Evolutionary conservation across 1,139 yeast species (phyloP).

Genomic region (Tardiomyces depauwii): DNA sequence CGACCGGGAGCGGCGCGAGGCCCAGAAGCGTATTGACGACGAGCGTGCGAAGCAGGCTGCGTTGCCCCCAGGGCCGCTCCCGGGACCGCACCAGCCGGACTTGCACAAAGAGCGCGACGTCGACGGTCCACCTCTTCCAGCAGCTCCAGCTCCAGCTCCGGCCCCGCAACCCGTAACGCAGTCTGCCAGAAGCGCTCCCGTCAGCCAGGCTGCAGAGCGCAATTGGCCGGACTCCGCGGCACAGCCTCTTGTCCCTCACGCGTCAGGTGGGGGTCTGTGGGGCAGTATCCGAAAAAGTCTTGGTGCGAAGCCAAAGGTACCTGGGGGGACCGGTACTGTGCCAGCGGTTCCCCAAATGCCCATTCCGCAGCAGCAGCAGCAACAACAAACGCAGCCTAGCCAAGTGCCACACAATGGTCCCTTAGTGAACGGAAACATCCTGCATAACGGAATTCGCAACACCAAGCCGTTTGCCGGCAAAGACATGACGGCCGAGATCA

Average conservation of each 20-base stretch:
- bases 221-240: neutral
- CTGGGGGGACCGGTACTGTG: neutral
- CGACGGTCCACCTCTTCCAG: too few species aligned
- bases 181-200: neutral
- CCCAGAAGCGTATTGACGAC: neutral
- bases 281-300: slow-evolving; percentile 6
- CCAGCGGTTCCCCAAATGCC: neutral
- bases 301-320: neutral
- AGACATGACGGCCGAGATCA: neutral
- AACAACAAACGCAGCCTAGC: neutral
- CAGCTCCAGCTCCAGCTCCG: slow-evolving; percentile 1
- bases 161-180: neutral
- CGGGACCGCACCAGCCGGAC: neutral
- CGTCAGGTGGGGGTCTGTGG: slow-evolving; percentile 13
- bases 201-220: slow-evolving; percentile 1
- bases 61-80: neutral
- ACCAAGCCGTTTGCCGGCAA: neutral
- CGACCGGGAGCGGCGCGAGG: neutral
- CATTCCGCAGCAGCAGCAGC: too few species aligned
- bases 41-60: neutral
- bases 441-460: neutral
- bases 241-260: neutral
- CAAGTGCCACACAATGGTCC: neutral
- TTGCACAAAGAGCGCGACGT: neutral
- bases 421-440: neutral